Evolutionary conservation across 305 asterid species (phyloP).

Genomic region (Fraxinus angustifolia): DNA sequence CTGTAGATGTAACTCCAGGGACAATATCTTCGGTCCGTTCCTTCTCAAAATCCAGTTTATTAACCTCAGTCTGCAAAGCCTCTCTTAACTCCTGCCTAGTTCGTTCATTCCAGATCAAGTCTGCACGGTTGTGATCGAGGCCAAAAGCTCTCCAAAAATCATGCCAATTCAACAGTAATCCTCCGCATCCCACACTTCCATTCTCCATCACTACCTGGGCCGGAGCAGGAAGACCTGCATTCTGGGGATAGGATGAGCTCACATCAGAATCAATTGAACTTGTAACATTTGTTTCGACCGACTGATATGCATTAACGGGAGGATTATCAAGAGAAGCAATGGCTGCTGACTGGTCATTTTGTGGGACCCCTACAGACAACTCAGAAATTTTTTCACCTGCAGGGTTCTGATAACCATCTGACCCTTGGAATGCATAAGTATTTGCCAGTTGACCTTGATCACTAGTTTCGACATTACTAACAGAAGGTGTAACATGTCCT

Average conservation of each 20-base stretch:
- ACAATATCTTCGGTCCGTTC: constrained; percentile 92
- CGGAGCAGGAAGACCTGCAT: constrained; percentile 72
- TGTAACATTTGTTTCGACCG: constrained; percentile 46
- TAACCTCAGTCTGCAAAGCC: constrained; percentile 96
- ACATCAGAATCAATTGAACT: constrained; percentile 44
- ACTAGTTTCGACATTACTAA: constrained; percentile 45
- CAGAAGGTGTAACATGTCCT: constrained; percentile 46
- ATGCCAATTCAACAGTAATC: constrained; percentile 92
- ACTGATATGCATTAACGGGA: constrained; percentile 34
- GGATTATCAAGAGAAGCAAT: constrained; percentile 43
- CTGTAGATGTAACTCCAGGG: constrained; percentile 71
- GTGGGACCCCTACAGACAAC: constrained; percentile 37
- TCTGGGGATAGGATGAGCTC: constrained; percentile 46
- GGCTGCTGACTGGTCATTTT: constrained; percentile 44
- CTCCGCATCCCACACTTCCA: constrained; percentile 92
- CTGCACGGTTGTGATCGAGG: constrained; percentile 97
- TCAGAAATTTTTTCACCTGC: constrained; percentile 47
- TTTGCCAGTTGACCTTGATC: constrained; percentile 48
- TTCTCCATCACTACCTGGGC: constrained; percentile 91
- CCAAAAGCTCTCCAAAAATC: constrained; percentile 97
- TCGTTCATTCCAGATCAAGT: constrained; percentile 98
- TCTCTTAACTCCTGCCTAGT: constrained; percentile 93
- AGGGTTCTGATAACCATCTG: constrained; percentile 48
- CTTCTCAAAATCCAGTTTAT: constrained; percentile 91
- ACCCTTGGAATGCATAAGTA: constrained; percentile 38